Percentiles rank a stretch among this genome's conserved stretches.
Evolutionary conservation across 257 asterid species (phyloP).

Genomic region (Capsicum baccatum): DNA sequence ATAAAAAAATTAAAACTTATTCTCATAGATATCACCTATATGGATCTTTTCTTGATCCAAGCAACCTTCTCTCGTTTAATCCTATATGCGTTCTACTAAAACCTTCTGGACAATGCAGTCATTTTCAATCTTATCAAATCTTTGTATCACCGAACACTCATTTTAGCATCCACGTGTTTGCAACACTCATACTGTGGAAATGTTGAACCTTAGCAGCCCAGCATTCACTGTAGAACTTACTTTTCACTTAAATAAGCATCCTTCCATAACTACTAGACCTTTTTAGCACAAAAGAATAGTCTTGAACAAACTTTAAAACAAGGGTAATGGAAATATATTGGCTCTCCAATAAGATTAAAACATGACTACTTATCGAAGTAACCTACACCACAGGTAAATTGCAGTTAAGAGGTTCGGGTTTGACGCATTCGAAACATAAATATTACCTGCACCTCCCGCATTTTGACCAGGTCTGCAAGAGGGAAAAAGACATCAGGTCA

Average conservation of each 20-base stretch:
- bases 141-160: neutral
- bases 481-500: slow-evolving; percentile 20
- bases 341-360: neutral
- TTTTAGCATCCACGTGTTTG: neutral
- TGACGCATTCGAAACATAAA: neutral
- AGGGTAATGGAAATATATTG: neutral
- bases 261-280: slow-evolving; percentile 4
- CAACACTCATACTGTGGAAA: neutral
- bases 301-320: neutral
- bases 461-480: slow-evolving; percentile 50
- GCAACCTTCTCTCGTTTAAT: neutral
- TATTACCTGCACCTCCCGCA: slow-evolving; percentile 38
- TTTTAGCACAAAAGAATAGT: neutral
- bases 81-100: neutral
- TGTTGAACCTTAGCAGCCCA: neutral
- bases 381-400: neutral
- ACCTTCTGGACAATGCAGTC: neutral
- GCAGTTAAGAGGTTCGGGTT: neutral
- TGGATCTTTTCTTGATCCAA: neutral
- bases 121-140: neutral
- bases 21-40: neutral
- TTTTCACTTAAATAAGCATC: neutral
- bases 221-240: neutral
- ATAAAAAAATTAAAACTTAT: neutral
- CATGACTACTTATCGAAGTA: neutral